Evolutionary conservation across 257 asterid species (phyloP), one percentile per base, ranked within the genome.

Genomic region (Ballota nigra): DNA sequence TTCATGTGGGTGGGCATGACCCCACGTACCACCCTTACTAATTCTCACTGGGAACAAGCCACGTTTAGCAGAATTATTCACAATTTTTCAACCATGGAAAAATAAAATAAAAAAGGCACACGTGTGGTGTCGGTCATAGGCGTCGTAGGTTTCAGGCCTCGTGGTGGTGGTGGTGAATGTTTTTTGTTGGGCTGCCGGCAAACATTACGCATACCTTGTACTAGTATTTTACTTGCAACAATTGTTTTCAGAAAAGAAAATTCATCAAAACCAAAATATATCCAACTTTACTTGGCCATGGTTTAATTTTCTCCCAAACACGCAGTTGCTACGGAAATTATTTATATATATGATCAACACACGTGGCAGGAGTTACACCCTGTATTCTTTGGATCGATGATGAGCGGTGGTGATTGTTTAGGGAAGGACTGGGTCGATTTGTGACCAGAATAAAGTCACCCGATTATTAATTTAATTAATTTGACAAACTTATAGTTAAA

Each of bases 121-220:
- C 85, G 86, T 81, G 83, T 60, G 83, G 75, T 86, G 87, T 83
- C 80, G 83, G 82, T 63, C 59, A 19, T 72, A 15, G 15, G 43
- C 10, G 69, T 62, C 70, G 9, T 66, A 60, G 80, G 73, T 75
- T 71, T 72, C 28, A 18, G 70, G 24, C 7, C 8, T 6, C 33
- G 28, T 68, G 12, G 12, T 13, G 19, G 45, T 16, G 41, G 59
- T 26, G 66, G 51, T 52, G 24, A 29, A 16, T 52, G 68, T 68
- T 69, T 62, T 36, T 28, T 64, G 80, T 69, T 70, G 73, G 49
- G 22, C 33, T 69, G 79, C 69, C 47, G 76, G 65, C 79, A 5
- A 55, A 62, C 77, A 68, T 34, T 31, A 34, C 38, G 22, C 45
- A 73, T 31, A 4, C 53, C n/a, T n/a, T n/a, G n/a, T n/a, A n/a